Evolutionary conservation across 768 basidiomycete species (phyloP).

Genomic region (Vararia minispora): DNA sequence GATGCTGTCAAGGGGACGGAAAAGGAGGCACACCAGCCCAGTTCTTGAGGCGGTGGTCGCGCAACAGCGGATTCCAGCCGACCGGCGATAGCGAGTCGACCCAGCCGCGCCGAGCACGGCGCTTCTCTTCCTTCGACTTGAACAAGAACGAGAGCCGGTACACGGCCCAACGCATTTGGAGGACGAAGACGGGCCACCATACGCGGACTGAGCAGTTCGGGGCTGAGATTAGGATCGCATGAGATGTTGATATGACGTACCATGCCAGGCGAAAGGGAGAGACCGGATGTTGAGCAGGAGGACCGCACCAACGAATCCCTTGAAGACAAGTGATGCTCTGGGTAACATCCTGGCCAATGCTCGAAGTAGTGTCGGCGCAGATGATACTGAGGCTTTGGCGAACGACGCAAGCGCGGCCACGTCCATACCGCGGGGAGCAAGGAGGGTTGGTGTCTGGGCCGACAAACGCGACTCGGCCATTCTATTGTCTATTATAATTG

Average conservation of each 20-base stretch:
- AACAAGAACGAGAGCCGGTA: constrained; percentile 4
- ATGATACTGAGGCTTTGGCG: too few species aligned
- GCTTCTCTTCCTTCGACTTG: constrained; percentile 1
- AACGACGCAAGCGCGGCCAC: too few species aligned
- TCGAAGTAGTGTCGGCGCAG: too few species aligned
- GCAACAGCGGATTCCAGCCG: constrained; percentile 16
- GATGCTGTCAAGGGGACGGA: too few species aligned
- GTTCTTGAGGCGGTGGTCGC: constrained; percentile 7
- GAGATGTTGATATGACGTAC: constrained; percentile 4
- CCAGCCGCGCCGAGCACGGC: constrained; percentile 1
- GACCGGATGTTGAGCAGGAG: constrained; percentile 1
- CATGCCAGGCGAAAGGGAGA: constrained; percentile 13
- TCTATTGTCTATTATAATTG: too few species aligned
- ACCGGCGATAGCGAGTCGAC: constrained; percentile 12
- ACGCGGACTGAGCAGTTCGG: constrained; percentile 2
- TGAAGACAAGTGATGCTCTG: too few species aligned
- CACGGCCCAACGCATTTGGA: constrained; percentile 2
- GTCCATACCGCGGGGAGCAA: too few species aligned
- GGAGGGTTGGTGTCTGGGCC: too few species aligned
- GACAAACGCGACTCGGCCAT: too few species aligned
- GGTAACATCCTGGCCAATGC: too few species aligned
- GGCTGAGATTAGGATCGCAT: not conserved
- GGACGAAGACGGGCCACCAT: constrained; percentile 3
- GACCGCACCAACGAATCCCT: too few species aligned
- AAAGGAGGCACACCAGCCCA: constrained; percentile 15